Evolutionary conservation across 2,329 filamentous ascomycete species (phyloP).

Genomic region (Fonsecaea monophora): DNA sequence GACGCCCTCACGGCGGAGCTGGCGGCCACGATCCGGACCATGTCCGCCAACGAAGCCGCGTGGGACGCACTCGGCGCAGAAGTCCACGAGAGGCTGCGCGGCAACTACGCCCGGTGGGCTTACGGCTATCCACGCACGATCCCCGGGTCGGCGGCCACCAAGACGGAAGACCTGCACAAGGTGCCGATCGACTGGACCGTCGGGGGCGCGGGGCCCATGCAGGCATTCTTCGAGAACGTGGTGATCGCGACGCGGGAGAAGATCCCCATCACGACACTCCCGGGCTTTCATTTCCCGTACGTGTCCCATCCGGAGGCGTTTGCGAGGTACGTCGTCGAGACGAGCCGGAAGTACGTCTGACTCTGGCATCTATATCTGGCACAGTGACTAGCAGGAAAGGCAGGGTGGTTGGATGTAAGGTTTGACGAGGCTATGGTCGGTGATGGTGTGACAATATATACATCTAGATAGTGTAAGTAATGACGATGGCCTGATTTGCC

Average conservation of each 20-base stretch:
- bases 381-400: too few species aligned
- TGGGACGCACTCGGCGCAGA: constrained; percentile 18
- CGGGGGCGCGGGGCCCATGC: constrained; percentile 11
- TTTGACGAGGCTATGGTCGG: too few species aligned
- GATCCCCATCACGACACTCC: constrained; percentile 16
- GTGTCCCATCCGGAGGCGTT: constrained; percentile 25
- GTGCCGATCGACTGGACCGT: constrained; percentile 28
- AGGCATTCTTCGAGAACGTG: constrained; percentile 20
- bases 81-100: constrained; percentile 18
- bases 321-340: constrained; percentile 25
- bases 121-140: constrained; percentile 17
- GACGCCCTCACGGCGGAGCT: constrained; percentile 11
- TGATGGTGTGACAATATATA: too few species aligned
- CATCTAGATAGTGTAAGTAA: too few species aligned
- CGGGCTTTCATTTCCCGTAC: constrained; percentile 28
- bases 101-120: constrained; percentile 24
- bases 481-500: too few species aligned
- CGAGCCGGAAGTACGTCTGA: constrained; percentile 16
- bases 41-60: constrained; percentile 1
- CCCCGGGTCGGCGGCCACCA: constrained; percentile 6
- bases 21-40: constrained; percentile 3
- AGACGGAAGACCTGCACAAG: constrained; percentile 17
- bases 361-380: too few species aligned
- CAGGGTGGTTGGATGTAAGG: neutral
- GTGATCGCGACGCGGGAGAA: constrained; percentile 15